phyloP scores from a whole-genome alignment of 2,329 filamentous ascomycete genomes.

The Teratosphaeria nubilosa region DNA sequence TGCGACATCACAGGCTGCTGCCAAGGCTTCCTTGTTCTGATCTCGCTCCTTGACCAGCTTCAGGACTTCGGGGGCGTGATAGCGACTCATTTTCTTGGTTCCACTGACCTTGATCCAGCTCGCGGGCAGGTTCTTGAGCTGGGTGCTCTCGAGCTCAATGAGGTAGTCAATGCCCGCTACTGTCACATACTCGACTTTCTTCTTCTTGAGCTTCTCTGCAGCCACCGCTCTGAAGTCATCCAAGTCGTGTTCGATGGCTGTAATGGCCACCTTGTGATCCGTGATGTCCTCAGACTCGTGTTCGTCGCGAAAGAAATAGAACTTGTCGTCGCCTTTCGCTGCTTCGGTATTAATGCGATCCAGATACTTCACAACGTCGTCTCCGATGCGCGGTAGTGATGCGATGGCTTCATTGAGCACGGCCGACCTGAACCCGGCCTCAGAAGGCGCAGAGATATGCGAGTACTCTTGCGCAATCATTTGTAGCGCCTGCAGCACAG shows the following conservation, averaged over 20 bases:
- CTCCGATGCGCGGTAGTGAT: constrained; percentile 64
- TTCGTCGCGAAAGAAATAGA: constrained; percentile 79
- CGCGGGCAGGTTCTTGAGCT: constrained; percentile 79
- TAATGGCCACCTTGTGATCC: constrained; percentile 85
- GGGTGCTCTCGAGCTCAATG: constrained; percentile 77
- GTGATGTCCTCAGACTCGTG: constrained; percentile 83
- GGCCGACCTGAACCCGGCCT: constrained; percentile 62
- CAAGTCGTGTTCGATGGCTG: constrained; percentile 81
- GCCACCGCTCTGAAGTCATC: constrained; percentile 64
- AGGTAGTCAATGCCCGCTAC: constrained; percentile 89
- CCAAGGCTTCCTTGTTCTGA: constrained; percentile 87
- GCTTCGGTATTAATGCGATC: constrained; percentile 78
- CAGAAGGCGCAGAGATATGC: constrained; percentile 51
- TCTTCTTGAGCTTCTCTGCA: constrained; percentile 61
- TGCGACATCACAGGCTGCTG: constrained; percentile 79
- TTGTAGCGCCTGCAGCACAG: constrained; percentile 76
- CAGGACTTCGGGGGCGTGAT: constrained; percentile 87
- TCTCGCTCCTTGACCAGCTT: constrained; percentile 77
- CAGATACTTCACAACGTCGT: constrained; percentile 63
- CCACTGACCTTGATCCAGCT: constrained; percentile 93
- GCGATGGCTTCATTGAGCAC: constrained; percentile 63
- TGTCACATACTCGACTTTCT: constrained; percentile 63
- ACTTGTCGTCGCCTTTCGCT: constrained; percentile 82
- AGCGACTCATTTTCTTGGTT: constrained; percentile 83
- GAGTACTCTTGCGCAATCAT: constrained; percentile 68